Base-by-base conservation (phyloP, 371 early-diverging fungal genomes). In the Dinochytrium kinnereticum region DNA sequence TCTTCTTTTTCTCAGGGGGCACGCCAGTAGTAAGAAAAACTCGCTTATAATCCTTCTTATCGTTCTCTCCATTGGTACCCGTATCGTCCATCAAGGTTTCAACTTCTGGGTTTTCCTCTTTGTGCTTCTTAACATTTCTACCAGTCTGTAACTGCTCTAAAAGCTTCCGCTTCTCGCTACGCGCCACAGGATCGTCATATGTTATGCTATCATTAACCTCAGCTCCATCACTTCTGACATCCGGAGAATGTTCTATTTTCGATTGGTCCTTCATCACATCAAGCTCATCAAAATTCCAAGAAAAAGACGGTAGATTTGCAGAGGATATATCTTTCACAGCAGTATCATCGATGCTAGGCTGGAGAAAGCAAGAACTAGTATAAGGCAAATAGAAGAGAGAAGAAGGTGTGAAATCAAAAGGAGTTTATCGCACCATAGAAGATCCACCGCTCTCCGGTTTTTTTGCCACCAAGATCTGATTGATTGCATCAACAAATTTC, bases 111-210 rank as follows among this genome's bases (percentile, higher is more conserved):
- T n/a, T n/a, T n/a, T n/a, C n/a, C 19, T 44, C 10, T 24, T 55
- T 55, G 26, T 17, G 17, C 24, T 24, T 7, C 26, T 55, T 55
- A 5, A 26, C 10, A 24, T 55, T 55, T 55, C 24, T 55, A 5
- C 57, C 57, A 55, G 57, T 55, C 57, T 55, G 17, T 7, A 55
- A 10, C 57, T 26, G 57, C 26, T 55, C 26, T 10, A 55, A 26
- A 7, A 55, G 24, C 26, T 55, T 55, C 30, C 57, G 10, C 57
- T 55, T 55, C 30, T 55, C 57, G 24, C 5, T 17, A 15, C 57
- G 57, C 26, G 57, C 57, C 21, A 26, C 57, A 7, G 57, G 57
- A 55, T 55, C 57, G 26, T 55, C 57, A 30, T 55, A 55, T 7
- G 57, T 55, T 5, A 55, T 30, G 5, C 57, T 26, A 55, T 7